These are phyloP conservation scores for Ceratocystis albifundus DNA, from an alignment of 2,329 filamentous ascomycete species.

Conservation along the genomic window DNA sequence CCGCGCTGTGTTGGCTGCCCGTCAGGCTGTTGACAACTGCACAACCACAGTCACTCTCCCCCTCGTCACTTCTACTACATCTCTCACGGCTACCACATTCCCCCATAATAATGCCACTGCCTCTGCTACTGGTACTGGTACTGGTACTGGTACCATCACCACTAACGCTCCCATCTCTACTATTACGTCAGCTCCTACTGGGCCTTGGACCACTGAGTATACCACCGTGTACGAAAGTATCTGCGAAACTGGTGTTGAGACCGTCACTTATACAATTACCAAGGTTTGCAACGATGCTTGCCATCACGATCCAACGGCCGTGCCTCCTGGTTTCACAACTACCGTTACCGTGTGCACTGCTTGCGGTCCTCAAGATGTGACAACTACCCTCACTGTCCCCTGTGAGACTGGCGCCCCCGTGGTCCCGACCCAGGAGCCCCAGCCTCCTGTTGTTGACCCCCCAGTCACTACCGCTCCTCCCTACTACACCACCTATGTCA, in stretches of 20 bases:
- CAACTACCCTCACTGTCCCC: constrained; percentile 18
- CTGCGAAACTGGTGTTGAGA: constrained; percentile 20
- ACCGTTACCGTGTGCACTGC: constrained; percentile 16
- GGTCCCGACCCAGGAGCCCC: neutral
- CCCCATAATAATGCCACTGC: neutral
- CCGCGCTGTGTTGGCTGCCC: constrained; percentile 11
- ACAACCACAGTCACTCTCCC: constrained; percentile 9
- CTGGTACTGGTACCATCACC: neutral
- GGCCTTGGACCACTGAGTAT: constrained; percentile 18
- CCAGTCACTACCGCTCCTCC: neutral
- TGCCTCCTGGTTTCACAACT: constrained; percentile 23
- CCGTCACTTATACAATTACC: constrained; percentile 23
- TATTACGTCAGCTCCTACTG: neutral
- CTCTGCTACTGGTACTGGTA: neutral
- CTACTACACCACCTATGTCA: constrained; percentile 19
- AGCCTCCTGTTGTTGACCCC: neutral
- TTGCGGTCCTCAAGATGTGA: neutral
- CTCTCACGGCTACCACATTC: neutral
- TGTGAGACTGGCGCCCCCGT: constrained; percentile 11
- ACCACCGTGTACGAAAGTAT: constrained; percentile 21
- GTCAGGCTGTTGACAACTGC: constrained; percentile 15
- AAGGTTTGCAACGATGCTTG: constrained; percentile 19
- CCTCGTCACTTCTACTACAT: neutral
- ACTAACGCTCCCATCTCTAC: constrained; percentile 2
- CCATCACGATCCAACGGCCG: constrained; percentile 9